Evolutionary conservation across 176 grass and related monocot genomes (phyloP).

Genomic region (Themeda triandra): DNA sequence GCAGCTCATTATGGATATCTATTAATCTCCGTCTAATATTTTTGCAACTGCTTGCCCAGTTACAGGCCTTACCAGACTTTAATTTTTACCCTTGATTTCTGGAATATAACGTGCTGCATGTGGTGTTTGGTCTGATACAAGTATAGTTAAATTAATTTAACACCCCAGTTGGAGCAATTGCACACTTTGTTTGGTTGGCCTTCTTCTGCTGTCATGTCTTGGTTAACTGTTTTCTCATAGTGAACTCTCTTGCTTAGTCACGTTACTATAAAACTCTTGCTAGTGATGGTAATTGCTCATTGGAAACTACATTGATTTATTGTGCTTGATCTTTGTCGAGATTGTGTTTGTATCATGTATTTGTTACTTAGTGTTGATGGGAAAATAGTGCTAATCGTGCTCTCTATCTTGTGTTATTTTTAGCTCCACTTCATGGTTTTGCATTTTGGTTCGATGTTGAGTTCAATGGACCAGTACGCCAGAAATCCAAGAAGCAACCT

Average conservation of each 20-base stretch:
- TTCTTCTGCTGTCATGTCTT: background rate
- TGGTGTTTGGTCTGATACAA: background rate
- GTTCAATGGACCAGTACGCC: constrained; percentile 67
- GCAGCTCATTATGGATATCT: background rate
- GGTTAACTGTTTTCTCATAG: background rate
- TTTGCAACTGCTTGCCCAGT: background rate
- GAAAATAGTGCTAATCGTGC: constrained; percentile 3
- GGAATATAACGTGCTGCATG: background rate
- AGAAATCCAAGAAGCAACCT: constrained; percentile 51
- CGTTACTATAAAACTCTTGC: background rate
- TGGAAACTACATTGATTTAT: background rate
- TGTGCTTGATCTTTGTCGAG: background rate
- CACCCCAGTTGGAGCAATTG: background rate
- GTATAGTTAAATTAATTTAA: background rate
- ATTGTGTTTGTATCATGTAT: background rate
- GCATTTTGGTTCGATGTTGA: constrained; percentile 99
- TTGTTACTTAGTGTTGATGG: background rate
- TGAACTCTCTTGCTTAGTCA: background rate
- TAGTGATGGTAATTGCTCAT: background rate
- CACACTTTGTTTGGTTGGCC: background rate
- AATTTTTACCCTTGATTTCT: background rate
- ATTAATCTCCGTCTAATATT: background rate
- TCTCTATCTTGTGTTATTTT: constrained; percentile 20
- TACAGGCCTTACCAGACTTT: background rate
- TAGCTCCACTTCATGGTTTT: constrained; percentile 96